phyloP scores from a whole-genome alignment of 192 early-diverging fungal genomes.

The Umbelopsis isabellina region DNA sequence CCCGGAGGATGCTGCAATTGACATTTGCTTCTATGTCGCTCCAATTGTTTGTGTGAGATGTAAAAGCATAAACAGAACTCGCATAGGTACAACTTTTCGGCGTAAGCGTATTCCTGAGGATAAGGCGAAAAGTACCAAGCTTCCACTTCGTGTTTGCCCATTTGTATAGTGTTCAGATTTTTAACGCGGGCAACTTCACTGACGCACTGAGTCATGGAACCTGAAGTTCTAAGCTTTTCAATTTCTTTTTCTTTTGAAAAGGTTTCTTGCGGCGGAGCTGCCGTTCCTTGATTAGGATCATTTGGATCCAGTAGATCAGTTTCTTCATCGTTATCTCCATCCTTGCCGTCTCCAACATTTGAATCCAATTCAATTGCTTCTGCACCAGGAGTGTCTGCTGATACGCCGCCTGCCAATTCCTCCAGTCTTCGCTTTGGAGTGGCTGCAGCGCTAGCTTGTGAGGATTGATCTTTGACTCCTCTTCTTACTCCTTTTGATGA shows the following conservation, averaged over 20 bases:
- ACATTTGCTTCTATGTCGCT: constrained; percentile 87
- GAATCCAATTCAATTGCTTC: too few species aligned
- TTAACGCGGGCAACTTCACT: constrained; percentile 93
- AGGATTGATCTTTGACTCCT: not conserved
- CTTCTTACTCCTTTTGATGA: constrained; percentile 10
- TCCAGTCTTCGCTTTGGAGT: constrained; percentile 15
- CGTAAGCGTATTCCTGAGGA: constrained; percentile 82
- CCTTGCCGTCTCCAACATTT: not conserved
- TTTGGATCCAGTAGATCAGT: constrained; percentile 20
- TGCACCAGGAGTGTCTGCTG: constrained; percentile 13
- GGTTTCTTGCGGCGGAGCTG: constrained; percentile 12
- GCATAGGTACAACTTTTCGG: constrained; percentile 87
- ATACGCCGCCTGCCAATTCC: not conserved
- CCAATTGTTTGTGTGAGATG: constrained; percentile 71
- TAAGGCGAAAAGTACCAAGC: constrained; percentile 99
- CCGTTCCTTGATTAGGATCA: constrained; percentile 19
- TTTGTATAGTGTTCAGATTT: constrained; percentile 91
- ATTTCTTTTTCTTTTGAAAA: constrained; percentile 97
- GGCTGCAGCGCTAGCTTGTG: constrained; percentile 1
- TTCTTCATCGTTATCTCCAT: constrained; percentile 32
- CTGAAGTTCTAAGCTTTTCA: constrained; percentile 89
- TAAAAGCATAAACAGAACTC: constrained; percentile 94
- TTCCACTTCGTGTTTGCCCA: constrained; percentile 91
- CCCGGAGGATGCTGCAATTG: constrained; percentile 94
- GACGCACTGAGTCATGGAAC: constrained; percentile 97